Evolutionary conservation across 2,329 filamentous ascomycete genomes (phyloP).

Genomic region (Xylariaceae sp.): DNA sequence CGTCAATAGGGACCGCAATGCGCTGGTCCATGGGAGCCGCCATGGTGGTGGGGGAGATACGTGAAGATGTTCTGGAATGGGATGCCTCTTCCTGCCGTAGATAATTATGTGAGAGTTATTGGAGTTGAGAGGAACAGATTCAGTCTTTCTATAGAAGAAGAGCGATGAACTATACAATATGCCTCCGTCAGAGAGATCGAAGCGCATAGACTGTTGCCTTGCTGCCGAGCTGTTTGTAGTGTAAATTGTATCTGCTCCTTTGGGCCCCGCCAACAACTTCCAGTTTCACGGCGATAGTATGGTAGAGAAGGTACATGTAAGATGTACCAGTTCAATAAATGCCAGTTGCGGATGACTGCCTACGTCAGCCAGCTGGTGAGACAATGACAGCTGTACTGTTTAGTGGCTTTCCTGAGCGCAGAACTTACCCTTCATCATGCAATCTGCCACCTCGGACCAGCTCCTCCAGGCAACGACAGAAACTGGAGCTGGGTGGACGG

Average conservation of each 20-base stretch:
- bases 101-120: too few species aligned
- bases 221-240: not conserved
- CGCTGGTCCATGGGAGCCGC: constrained; percentile 60
- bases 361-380: constrained; percentile 13
- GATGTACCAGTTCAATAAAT: not conserved
- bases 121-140: too few species aligned
- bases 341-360: too few species aligned
- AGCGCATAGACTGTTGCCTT: constrained; percentile 3
- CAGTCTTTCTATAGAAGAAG: too few species aligned
- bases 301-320: not conserved
- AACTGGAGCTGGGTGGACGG: too few species aligned
- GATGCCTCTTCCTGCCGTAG: too few species aligned
- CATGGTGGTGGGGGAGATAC: constrained; percentile 39
- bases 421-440: not conserved
- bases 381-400: too few species aligned
- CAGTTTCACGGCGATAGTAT: too few species aligned
- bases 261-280: not conserved
- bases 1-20: constrained; percentile 79
- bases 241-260: constrained; percentile 5
- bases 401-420: too few species aligned
- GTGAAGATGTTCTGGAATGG: not conserved
- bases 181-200: too few species aligned
- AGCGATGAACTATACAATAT: too few species aligned
- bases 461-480: too few species aligned
- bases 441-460: constrained; percentile 6